A percentile compares a stretch with the other conserved stretches of the same genome.
Conservation (phyloP, 257 asterid species). For the Ilex aquifolium region DNA sequence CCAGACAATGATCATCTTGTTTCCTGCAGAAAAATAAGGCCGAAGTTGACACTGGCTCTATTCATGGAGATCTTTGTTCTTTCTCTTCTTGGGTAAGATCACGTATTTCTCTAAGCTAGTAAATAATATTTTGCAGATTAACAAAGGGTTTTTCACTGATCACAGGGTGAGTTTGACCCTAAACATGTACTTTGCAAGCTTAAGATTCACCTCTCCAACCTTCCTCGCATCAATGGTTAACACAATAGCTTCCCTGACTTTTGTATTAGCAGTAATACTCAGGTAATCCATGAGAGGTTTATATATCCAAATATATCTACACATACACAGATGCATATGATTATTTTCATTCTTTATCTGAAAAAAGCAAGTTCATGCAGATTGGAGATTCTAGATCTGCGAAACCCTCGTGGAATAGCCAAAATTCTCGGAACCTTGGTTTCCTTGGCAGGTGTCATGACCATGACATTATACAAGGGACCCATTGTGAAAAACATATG, state of each 20-base stretch:
- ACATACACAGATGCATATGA: not conserved
- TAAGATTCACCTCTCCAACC: conserved; percentile 60
- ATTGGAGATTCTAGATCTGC: conserved; percentile 50
- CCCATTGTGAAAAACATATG: conserved; percentile 35
- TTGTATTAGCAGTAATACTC: conserved; percentile 58
- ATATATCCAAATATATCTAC: not conserved
- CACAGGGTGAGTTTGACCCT: conserved; percentile 63
- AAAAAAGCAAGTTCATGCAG: conserved; percentile 21
- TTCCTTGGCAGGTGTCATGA: conserved; percentile 64
- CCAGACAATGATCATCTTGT: not conserved
- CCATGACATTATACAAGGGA: conserved; percentile 70
- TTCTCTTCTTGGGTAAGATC: conserved; percentile 58
- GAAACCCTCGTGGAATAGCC: conserved; percentile 50
- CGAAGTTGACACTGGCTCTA: conserved; percentile 44
- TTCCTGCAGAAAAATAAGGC: conserved; percentile 52
- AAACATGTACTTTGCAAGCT: conserved; percentile 65
- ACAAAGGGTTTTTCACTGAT: conserved; percentile 2
- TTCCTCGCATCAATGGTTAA: conserved; percentile 61
- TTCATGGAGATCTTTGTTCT: conserved; percentile 52
- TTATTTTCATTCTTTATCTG: not conserved
- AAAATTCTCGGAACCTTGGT: conserved; percentile 52
- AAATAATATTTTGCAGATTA: not conserved
- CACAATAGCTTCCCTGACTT: conserved; percentile 62
- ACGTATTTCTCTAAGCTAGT: not conserved
- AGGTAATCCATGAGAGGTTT: conserved; percentile 28